These are phyloP conservation scores for Neonectria coccinea DNA, from an alignment of 2,329 filamentous ascomycete species.

Conservation along the genomic window DNA sequence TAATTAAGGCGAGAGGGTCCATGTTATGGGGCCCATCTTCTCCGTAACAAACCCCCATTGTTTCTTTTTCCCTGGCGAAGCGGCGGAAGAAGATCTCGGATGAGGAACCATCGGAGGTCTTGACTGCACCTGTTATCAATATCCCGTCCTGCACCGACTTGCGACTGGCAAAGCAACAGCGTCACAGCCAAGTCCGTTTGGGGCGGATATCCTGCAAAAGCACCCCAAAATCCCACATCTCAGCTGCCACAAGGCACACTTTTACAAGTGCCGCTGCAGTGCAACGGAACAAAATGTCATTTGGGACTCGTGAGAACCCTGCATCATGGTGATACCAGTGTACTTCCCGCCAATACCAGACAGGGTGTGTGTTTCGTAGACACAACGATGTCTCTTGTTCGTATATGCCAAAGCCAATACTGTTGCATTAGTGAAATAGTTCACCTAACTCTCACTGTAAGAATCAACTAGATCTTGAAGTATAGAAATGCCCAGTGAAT, in stretches of 20 bases:
- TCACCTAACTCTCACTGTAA: neutral
- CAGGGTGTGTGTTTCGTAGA: neutral
- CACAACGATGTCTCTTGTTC: neutral
- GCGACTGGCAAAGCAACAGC: too few relatives aligned
- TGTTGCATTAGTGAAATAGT: neutral
- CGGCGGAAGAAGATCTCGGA: too few relatives aligned
- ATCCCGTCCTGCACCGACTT: too few relatives aligned
- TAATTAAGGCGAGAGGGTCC: too few relatives aligned
- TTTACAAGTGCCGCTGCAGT: neutral
- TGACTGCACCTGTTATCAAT: too few relatives aligned
- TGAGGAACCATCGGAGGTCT: too few relatives aligned
- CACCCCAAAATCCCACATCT: neutral
- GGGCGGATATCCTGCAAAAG: too few relatives aligned
- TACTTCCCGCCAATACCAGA: neutral
- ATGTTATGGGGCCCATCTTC: too few relatives aligned
- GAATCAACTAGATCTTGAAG: neutral
- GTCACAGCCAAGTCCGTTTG: too few relatives aligned
- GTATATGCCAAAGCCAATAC: too few relatives aligned
- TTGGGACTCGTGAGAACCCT: neutral
- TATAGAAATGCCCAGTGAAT: neutral
- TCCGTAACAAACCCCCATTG: too few relatives aligned
- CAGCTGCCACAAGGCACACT: constrained; percentile 7
- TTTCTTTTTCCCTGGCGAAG: too few relatives aligned
- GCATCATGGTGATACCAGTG: neutral
- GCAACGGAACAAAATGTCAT: neutral